Base-by-base conservation (phyloP, 768 basidiomycete species). In the Gymnopilus junonius region DNA sequence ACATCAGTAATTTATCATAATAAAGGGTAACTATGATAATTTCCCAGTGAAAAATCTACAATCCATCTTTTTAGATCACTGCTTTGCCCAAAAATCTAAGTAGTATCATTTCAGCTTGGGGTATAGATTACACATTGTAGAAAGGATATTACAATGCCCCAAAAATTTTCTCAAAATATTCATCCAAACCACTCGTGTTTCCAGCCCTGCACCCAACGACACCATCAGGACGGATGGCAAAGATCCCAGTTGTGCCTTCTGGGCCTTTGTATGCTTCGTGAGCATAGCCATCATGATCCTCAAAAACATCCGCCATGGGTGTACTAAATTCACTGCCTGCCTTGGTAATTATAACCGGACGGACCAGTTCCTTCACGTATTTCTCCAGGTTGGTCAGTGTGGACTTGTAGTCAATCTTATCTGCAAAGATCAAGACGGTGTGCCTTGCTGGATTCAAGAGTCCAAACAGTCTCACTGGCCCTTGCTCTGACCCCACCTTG, bases 161-260 rank as follows among this genome's bases (percentile, higher is more conserved):
- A 21, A 64, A 58, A 21, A 64, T 55, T 4, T 53, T 46, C 23
- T 21, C 11, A n/a, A 65, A 65, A 34, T 65, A 65, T 17, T 40
- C 29, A 17, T 46, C 29, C 14, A 62, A 5, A 20, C 34, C 50
- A 14, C 42, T 54, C 7, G 48, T 20, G 14, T 21, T 46, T 17
- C 58, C 42, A 31, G 62, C 42, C 21, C 63, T 46, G 5, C 64
- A 74, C 29, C 76, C 74, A 32, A 75, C 60, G 27, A 73, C 66
- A 34, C 76, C 76, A 66, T 77, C 75, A 4, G 74, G 75, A 8
- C 74, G 71, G 55, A 76, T 61, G 15, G 75, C 60, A 1, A 71
- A 64, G 15, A 31, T 89, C 87, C 86, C 90, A 87, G 59, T 85
- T 83, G 69, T 74, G 85, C 29, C 87, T 85, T 40, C 88, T 11